A percentile compares a stretch with the other conserved stretches of the same genome.
Conservation (phyloP, 768 basidiomycete species). For the Peribolospora kevripleyi region DNA sequence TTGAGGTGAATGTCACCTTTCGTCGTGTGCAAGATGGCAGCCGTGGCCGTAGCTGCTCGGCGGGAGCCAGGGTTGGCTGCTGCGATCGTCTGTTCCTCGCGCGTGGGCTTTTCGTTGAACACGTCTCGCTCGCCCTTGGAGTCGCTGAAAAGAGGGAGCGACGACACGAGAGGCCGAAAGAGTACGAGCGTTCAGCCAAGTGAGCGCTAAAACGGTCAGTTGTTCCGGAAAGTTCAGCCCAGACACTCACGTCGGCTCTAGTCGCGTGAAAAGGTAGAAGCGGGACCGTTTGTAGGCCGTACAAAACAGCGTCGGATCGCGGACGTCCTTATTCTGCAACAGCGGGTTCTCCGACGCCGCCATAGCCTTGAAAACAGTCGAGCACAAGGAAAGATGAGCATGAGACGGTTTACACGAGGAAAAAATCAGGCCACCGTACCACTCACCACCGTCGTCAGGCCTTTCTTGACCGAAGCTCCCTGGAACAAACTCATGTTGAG, state of each 20-base stretch:
- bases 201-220: too few species aligned
- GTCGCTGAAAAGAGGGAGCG: slow-evolving; percentile 30
- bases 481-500: slow-evolving; percentile 75
- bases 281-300: slow-evolving; percentile 78
- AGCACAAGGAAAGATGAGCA: not conserved
- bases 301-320: slow-evolving; percentile 80
- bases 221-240: not conserved
- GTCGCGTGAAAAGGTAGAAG: slow-evolving; percentile 83
- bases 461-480: slow-evolving; percentile 72
- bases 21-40: slow-evolving; percentile 80
- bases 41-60: slow-evolving; percentile 18
- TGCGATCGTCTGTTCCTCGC: slow-evolving; percentile 80
- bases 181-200: too few species aligned
- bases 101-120: slow-evolving; percentile 91
- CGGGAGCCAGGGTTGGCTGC: slow-evolving; percentile 28
- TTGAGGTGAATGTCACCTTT: slow-evolving; percentile 76
- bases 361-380: slow-evolving; percentile 38
- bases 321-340: slow-evolving; percentile 51
- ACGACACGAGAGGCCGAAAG: not conserved
- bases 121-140: slow-evolving; percentile 75
- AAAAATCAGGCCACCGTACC: not conserved
- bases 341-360: slow-evolving; percentile 89
- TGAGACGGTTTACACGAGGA: not conserved
- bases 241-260: slow-evolving; percentile 55
- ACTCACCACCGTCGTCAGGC: slow-evolving; percentile 52